Evolutionary conservation across 495 filamentous ascomycete species (phyloP).

Genomic region (Darksidea phi): DNA sequence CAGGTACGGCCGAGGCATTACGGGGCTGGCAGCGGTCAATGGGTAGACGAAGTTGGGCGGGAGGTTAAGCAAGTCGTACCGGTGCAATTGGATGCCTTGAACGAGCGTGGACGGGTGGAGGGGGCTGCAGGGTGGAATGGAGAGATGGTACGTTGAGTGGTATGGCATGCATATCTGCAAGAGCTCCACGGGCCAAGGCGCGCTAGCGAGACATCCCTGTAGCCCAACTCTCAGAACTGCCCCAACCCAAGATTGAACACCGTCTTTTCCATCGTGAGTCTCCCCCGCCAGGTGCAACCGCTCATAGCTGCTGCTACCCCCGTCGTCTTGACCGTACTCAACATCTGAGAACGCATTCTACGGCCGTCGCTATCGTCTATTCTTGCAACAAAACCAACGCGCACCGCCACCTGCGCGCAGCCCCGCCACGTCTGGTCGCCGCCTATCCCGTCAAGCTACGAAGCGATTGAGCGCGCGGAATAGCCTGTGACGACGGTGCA

Average conservation of each 20-base stretch:
- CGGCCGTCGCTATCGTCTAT: no score
- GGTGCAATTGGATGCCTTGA: constrained; percentile 24
- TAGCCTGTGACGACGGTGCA: background rate
- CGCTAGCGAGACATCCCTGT: constrained; percentile 8
- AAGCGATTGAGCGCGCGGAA: constrained; percentile 2
- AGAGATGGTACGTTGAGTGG: background rate
- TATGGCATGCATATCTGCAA: background rate
- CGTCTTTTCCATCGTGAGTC: no score
- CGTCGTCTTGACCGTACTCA: no score
- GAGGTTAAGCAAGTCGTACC: constrained; percentile 4
- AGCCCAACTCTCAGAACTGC: background rate
- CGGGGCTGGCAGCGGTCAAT: constrained; percentile 14
- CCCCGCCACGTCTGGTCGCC: no score
- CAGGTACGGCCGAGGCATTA: constrained; percentile 7
- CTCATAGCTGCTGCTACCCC: no score
- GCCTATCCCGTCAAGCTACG: background rate
- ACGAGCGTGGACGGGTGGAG: background rate
- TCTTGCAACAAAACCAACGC: no score
- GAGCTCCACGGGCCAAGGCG: background rate
- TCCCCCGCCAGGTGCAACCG: constrained; percentile 1
- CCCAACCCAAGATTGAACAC: no score
- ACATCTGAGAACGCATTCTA: no score
- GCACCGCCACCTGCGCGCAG: no score
- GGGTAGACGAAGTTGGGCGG: background rate
- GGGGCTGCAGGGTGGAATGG: background rate